These are phyloP conservation scores for Rhodosporidiobolus sp. DNA, from an alignment of 768 basidiomycete species.

Conservation along the genomic window DNA sequence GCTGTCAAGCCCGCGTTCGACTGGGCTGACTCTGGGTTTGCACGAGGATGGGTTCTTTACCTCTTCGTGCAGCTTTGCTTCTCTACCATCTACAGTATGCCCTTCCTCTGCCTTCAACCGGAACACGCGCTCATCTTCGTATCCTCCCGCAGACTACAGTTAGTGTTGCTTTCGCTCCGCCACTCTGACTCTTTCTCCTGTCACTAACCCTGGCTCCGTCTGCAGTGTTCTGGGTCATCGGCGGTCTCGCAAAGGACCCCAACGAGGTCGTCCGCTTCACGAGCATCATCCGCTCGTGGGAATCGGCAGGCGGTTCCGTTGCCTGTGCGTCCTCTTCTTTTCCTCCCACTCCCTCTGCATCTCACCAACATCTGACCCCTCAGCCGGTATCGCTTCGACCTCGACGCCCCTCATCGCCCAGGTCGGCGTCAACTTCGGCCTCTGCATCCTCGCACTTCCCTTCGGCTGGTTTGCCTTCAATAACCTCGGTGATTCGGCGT, in stretches of 20 bases:
- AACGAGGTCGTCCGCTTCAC: conserved; percentile 32
- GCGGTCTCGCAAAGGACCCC: background rate
- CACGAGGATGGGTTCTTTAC: background rate
- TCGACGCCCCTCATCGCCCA: conserved; percentile 23
- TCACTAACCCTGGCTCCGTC: background rate
- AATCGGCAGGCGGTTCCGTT: conserved; percentile 21
- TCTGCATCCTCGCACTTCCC: conserved; percentile 17
- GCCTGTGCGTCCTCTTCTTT: conserved; percentile 5
- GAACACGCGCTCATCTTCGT: no score
- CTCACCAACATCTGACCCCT: background rate
- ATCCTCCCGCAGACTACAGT: background rate
- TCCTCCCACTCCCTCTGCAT: no score
- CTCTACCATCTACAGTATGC: background rate
- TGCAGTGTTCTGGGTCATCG: conserved; percentile 5
- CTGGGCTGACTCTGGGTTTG: background rate
- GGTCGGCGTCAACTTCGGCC: conserved; percentile 28
- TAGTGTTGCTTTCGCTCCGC: background rate
- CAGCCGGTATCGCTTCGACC: conserved; percentile 31
- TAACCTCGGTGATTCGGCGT: conserved; percentile 22
- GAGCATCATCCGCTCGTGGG: conserved; percentile 25
- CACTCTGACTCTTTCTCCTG: background rate
- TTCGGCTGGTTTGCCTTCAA: conserved; percentile 29
- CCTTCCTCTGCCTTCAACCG: no score
- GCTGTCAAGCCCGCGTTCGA: conserved; percentile 14
- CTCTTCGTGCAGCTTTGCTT: background rate